Evolutionary conservation across 805 yeast genomes (phyloP).

Genomic region (Torulaspora quercuum): DNA sequence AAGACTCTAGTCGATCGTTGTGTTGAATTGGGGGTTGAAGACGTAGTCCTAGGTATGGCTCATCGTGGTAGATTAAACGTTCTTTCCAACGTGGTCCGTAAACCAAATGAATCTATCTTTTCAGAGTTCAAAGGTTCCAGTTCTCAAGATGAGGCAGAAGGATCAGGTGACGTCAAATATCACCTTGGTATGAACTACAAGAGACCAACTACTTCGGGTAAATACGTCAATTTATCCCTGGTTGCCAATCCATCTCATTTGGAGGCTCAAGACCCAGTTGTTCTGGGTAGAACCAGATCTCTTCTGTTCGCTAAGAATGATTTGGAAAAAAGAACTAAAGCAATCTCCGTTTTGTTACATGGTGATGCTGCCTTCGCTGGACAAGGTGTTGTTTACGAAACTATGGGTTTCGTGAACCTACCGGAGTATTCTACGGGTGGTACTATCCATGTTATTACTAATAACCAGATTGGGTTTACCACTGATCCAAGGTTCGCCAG

Average conservation of each 20-base stretch:
- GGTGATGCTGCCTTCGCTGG: conserved; percentile 99
- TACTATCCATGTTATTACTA: conserved; percentile 91
- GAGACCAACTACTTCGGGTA: conserved; percentile 98
- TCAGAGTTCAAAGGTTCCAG: conserved; percentile 92
- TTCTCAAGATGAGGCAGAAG: conserved; percentile 72
- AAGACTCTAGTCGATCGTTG: conserved; percentile 92
- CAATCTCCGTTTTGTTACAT: conserved; percentile 87
- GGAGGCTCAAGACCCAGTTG: conserved; percentile 99
- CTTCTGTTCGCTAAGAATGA: conserved; percentile 89
- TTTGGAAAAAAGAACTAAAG: conserved; percentile 76
- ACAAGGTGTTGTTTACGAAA: conserved; percentile 98
- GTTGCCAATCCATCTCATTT: conserved; percentile 99
- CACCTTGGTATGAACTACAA: conserved; percentile 99
- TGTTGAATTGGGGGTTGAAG: conserved; percentile 90
- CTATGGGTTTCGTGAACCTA: conserved; percentile 88
- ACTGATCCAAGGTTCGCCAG: conserved; percentile 97
- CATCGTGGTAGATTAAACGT: conserved; percentile 99
- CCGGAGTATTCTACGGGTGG: conserved; percentile 99
- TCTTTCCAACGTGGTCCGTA: conserved; percentile 96
- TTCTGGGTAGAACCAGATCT: conserved; percentile 96
- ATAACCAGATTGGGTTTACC: conserved; percentile 99
- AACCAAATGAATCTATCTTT: conserved; percentile 96
- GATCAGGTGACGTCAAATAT: conserved; percentile 98
- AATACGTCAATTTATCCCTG: conserved; percentile 87
- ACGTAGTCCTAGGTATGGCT: conserved; percentile 98